Conservation (phyloP, 129 eudicot genomes). For the Dittrichia graveolens region DNA sequence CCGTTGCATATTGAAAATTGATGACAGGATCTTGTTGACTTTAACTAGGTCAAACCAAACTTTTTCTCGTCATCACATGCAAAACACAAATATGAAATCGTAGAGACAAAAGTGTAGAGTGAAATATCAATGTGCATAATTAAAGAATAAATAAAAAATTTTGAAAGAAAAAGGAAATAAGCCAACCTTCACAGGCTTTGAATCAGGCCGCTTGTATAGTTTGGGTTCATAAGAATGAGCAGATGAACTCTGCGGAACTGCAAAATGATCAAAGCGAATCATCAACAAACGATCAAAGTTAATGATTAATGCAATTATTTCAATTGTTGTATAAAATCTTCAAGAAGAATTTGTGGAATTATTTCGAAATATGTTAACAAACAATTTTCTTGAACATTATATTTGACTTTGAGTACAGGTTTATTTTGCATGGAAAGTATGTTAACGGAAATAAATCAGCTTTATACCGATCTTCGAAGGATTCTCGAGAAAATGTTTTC, state of each 20-base stretch:
- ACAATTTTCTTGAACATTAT: neutral
- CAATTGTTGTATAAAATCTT: too few species aligned
- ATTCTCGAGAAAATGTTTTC: neutral
- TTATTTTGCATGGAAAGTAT: too few species aligned
- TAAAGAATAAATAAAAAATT: neutral
- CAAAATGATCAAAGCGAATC: constrained; percentile 28
- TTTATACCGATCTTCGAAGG: too few species aligned
- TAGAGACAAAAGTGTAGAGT: neutral
- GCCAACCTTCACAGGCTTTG: constrained; percentile 62
- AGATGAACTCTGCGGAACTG: constrained; percentile 56
- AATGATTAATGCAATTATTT: neutral
- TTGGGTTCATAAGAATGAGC: constrained; percentile 62
- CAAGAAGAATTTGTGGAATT: too few species aligned
- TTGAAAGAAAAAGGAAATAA: neutral
- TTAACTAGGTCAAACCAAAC: neutral
- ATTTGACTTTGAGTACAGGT: neutral
- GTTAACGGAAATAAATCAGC: too few species aligned
- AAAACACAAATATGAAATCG: neutral
- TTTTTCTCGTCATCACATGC: neutral
- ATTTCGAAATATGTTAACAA: neutral
- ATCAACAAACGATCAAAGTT: constrained; percentile 14
- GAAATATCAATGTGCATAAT: neutral
- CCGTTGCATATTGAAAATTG: neutral
- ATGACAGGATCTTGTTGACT: constrained; percentile 1
- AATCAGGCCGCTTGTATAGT: constrained; percentile 49